Evolutionary conservation across 805 yeast species (phyloP), one percentile per base, ranked within the genome.

Genomic region (Dipodascus albidus): DNA sequence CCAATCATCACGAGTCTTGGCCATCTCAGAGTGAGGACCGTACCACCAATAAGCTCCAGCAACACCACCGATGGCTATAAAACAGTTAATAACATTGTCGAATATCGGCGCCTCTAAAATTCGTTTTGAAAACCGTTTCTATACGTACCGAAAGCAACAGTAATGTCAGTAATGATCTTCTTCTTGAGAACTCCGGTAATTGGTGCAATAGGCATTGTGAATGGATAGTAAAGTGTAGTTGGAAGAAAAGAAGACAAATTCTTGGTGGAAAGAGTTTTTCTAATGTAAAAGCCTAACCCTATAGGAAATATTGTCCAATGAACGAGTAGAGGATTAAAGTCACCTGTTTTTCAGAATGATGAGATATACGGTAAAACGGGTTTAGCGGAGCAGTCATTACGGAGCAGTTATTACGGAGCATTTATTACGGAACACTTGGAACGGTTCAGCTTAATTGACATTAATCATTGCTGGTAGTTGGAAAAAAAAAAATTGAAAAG

Each of bases 11-110:
- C 96, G 86, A 65, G 74, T 77, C 60, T 76, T 77, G 54, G 87
- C 85, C 57, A 75, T 62, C 38, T 82, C 79, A 75, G 79, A 82
- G 84, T 90, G 97, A 80, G 72, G 75, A 24, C 80, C 86, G 79
- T 82, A 81, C 87, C 96, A 85, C 93, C 91, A 89, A 72, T 76
- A 78, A 59, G 77, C 74, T 57, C 83, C 89, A 65, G 81, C 78
- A 42, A 69, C 78, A 55, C 78, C 71, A 54, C 91, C 91, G 59
- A 78, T 61, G 57, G 74, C 63, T 58, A 27, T 27, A 11, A 11
- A 27, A n/a, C n/a, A n/a, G n/a, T n/a, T n/a, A n/a, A n/a, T n/a
- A n/a, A n/a, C n/a, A n/a, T n/a, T n/a, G n/a, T n/a, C n/a, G n/a
- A n/a, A n/a, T n/a, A n/a, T n/a, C n/a, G n/a, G n/a, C n/a, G n/a